phyloP scores from a whole-genome alignment of 2,329 filamentous ascomycete species.

The Endoconidiophora polonica region DNA sequence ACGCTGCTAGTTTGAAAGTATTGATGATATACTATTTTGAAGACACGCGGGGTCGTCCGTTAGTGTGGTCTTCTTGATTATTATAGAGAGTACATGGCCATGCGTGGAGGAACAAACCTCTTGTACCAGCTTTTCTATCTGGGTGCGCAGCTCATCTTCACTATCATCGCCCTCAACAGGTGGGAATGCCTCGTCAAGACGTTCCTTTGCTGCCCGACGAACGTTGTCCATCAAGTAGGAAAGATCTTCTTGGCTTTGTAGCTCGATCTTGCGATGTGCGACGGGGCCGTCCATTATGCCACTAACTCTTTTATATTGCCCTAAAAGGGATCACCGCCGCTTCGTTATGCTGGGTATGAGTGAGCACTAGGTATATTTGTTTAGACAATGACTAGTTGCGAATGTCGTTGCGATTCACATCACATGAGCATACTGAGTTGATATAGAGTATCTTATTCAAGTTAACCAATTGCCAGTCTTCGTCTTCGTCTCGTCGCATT shows the following conservation, averaged over 20 bases:
- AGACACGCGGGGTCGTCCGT: not conserved
- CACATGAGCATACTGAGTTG: too few relatives aligned
- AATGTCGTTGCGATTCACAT: too few relatives aligned
- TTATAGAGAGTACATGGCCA: not conserved
- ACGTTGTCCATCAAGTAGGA: slow-evolving; percentile 53
- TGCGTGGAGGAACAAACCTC: slow-evolving; percentile 27
- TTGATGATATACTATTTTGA: slow-evolving; percentile 38
- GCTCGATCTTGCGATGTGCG: slow-evolving; percentile 58
- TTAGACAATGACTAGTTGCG: too few relatives aligned
- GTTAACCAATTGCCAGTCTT: too few relatives aligned
- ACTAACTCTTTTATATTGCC: too few relatives aligned
- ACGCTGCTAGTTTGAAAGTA: slow-evolving; percentile 40
- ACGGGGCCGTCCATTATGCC: slow-evolving; percentile 22
- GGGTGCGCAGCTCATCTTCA: slow-evolving; percentile 39
- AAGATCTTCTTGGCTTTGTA: slow-evolving; percentile 60
- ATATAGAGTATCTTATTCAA: too few relatives aligned
- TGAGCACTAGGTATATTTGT: too few relatives aligned
- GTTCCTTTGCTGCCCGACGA: slow-evolving; percentile 48
- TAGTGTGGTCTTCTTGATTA: not conserved
- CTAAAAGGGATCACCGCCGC: too few relatives aligned
- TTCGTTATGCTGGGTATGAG: too few relatives aligned
- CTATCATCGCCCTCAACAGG: slow-evolving; percentile 29
- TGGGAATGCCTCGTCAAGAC: slow-evolving; percentile 52
- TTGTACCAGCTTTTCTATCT: slow-evolving; percentile 43
- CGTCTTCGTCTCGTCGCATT: too few relatives aligned